phyloP scores from a whole-genome alignment of 73 alveolate genomes.

The Uronychia setigera region DNA sequence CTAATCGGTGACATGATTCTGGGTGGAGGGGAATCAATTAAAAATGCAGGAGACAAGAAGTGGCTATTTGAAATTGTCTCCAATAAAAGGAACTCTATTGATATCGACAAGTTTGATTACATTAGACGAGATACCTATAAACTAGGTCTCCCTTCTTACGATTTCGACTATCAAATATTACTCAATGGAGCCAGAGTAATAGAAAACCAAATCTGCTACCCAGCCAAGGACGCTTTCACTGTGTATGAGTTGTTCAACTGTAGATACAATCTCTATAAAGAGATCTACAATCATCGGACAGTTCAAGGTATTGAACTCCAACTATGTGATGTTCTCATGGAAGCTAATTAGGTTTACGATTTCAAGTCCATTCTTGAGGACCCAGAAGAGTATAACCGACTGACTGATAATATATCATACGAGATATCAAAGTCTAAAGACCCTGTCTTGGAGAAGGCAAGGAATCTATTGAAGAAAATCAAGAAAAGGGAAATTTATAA shows the following conservation, averaged over 20 bases:
- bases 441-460: constrained; percentile 34
- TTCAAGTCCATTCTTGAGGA: constrained; percentile 36
- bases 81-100: constrained; percentile 86
- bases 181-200: constrained; percentile 78
- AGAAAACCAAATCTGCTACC: constrained; percentile 79
- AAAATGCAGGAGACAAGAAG: constrained; percentile 50
- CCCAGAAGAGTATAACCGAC: constrained; percentile 40
- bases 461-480: constrained; percentile 43
- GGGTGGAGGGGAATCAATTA: constrained; percentile 39
- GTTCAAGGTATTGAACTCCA: constrained; percentile 51
- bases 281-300: constrained; percentile 50
- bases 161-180: constrained; percentile 67
- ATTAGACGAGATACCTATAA: constrained; percentile 85
- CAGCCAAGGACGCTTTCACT: constrained; percentile 51
- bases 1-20: constrained; percentile 70
- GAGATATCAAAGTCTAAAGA: constrained; percentile 44
- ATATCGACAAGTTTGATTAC: constrained; percentile 93
- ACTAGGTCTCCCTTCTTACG: constrained; percentile 69
- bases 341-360: constrained; percentile 43
- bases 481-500: constrained; percentile 51
- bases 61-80: constrained; percentile 90
- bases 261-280: constrained; percentile 52
- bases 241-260: constrained; percentile 45
- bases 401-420: constrained; percentile 53
- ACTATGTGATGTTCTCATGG: constrained; percentile 55